Conservation (phyloP, 1,284 basidiomycete genomes). For the Anthracocystis walkeri region DNA sequence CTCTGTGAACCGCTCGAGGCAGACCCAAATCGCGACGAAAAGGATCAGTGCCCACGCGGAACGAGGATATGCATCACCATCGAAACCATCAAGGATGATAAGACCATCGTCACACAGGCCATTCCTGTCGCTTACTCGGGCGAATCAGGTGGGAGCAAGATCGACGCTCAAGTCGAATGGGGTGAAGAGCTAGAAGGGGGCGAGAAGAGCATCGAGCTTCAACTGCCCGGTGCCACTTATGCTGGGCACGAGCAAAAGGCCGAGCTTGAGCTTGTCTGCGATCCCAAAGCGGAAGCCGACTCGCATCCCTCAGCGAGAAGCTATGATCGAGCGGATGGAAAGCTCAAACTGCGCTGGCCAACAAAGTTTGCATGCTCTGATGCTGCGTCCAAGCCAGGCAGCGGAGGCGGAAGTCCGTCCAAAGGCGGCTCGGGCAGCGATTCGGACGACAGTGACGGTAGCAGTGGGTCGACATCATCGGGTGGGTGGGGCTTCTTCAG, state of each 20-base stretch:
- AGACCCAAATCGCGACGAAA: constrained; percentile 30
- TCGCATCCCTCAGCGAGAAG: constrained; percentile 38
- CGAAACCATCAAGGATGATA: constrained; percentile 49
- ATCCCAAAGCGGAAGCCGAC: constrained; percentile 38
- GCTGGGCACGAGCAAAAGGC: constrained; percentile 42
- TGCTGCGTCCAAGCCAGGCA: constrained; percentile 25
- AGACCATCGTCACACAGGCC: constrained; percentile 46
- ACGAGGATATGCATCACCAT: constrained; percentile 57
- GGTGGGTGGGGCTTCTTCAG: constrained; percentile 52
- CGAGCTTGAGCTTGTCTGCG: constrained; percentile 54
- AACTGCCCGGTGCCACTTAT: constrained; percentile 38
- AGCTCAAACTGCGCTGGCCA: constrained; percentile 51
- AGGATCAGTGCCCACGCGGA: constrained; percentile 52
- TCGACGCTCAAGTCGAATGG: constrained; percentile 47
- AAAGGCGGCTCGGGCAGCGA: constrained; percentile 23
- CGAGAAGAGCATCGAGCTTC: constrained; percentile 49
- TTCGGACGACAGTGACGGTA: constrained; percentile 9
- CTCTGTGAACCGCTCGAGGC: constrained; percentile 48
- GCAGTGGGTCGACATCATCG: constrained; percentile 12
- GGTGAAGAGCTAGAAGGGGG: constrained; percentile 47
- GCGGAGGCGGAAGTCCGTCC: constrained; percentile 23
- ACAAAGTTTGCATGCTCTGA: constrained; percentile 51
- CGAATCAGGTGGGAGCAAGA: constrained; percentile 37
- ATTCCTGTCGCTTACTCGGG: constrained; percentile 54
- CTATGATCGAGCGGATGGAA: constrained; percentile 45